Base-by-base conservation (phyloP, 2,329 filamentous ascomycete species). In the Colletotrichum liaoningense region DNA sequence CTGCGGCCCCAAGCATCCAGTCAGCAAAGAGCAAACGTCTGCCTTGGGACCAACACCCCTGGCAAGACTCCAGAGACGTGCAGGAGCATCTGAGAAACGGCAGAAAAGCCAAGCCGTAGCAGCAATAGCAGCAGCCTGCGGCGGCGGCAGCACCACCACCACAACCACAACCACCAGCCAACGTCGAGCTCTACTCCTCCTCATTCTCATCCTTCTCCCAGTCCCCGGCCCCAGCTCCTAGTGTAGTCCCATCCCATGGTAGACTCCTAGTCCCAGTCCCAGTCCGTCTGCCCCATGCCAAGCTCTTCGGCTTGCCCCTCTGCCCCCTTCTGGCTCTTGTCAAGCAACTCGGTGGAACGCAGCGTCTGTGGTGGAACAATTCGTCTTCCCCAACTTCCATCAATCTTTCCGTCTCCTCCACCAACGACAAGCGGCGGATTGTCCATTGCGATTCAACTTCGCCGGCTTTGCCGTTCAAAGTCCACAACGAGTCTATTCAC, bases 291-390 rank as follows among this genome's bases (percentile, higher is more conserved):
- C 72, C 65, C 74, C 74, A 63, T 71, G 71, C 74, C 72, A 74
- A 75, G 72, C 59, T 68, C 38, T 58, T 55, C 58, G 49, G 52
- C 67, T 65, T 70, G 70, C 69, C 65, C 69, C 65, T 64, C 54
- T 60, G 42, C 49, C 70, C 62, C 42, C 52, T 73, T 63, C 67
- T 35, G 66, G 42, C 55, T 74, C 63, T 69, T 67, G 72, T 69
- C 74, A 58, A 72, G 56, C 52, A 57, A 60, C 62, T 56, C 49
- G 55, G 63, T 75, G 69, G 68, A 75, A 69, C 72, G 63, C 72
- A 38, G 73, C 59, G 54, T 74, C 74, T 75, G 68, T 75, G 74
- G 74, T 75, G 74, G 74, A 75, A 75, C 73, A 75, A 75, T 73
- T 75, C 66, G 28, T 63, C 74, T 57, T 68, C 60, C 69, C 64